Percentiles rank a stretch among this genome's conserved stretches.
These are phyloP conservation scores for Sporothrix pallida DNA, from an alignment of 2,329 filamentous ascomycete genomes.

Conservation along the genomic window DNA sequence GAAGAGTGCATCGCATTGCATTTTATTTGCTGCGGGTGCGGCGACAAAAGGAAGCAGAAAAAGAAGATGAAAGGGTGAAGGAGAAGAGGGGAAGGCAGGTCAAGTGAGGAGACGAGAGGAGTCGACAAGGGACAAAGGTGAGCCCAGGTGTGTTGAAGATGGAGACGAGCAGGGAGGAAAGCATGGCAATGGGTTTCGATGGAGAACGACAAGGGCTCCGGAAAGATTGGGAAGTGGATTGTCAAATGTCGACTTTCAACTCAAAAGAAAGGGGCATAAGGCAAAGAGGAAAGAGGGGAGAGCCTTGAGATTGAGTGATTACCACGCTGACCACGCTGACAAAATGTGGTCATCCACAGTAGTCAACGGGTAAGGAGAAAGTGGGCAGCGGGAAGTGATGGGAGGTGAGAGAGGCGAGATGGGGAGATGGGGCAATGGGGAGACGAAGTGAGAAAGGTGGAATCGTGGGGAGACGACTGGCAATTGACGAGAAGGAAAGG, in stretches of 20 bases:
- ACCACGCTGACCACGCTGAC: too few species aligned
- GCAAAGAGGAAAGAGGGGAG: too few species aligned
- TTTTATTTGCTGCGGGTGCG: slow-evolving; percentile 15
- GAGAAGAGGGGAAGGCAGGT: background rate
- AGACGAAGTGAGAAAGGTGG: too few species aligned
- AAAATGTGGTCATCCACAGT: too few species aligned
- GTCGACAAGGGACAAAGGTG: background rate
- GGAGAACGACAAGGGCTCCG: too few species aligned
- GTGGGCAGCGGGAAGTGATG: too few species aligned
- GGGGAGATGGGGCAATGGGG: background rate
- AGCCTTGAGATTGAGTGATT: too few species aligned
- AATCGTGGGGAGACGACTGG: background rate
- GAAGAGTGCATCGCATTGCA: background rate
- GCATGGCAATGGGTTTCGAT: too few species aligned
- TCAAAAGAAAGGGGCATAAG: background rate
- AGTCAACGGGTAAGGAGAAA: too few species aligned
- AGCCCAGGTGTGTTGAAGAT: background rate
- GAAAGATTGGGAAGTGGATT: too few species aligned
- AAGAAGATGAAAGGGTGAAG: background rate
- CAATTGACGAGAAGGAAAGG: background rate
- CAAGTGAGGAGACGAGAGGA: background rate
- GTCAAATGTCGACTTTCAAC: too few species aligned
- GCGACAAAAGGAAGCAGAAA: background rate
- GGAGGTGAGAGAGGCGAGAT: background rate
- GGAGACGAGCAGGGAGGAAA: background rate